Conservation (phyloP, 2,329 filamentous ascomycete genomes). For the Colletotrichum sp. region DNA sequence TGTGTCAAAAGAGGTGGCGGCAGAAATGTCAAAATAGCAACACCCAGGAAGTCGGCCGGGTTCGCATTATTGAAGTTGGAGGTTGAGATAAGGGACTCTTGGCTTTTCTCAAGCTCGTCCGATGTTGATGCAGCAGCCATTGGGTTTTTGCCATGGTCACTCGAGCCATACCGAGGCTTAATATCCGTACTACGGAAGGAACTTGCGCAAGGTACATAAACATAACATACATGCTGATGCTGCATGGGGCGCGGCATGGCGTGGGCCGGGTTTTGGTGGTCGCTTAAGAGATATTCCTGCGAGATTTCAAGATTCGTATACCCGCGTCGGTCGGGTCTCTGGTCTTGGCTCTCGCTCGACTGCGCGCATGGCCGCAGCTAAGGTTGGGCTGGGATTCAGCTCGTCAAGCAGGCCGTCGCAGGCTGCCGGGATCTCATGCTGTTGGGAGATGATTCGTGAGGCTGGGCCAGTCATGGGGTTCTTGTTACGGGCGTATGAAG, state of each 20-base stretch:
- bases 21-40: not conserved
- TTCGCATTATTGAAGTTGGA: not conserved
- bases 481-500: constrained; percentile 9
- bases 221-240: too few species aligned
- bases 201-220: too few species aligned
- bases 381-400: not conserved
- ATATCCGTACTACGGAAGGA: not conserved
- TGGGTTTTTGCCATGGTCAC: not conserved
- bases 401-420: not conserved
- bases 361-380: not conserved
- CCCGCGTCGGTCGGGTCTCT: not conserved
- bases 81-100: not conserved
- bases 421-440: not conserved
- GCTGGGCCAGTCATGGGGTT: not conserved
- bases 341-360: not conserved
- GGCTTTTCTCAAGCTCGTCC: constrained; percentile 8
- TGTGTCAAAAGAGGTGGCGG: not conserved
- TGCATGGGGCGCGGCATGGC: not conserved
- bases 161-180: not conserved
- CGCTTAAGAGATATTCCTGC: not conserved
- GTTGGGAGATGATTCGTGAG: not conserved
- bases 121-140: not conserved
- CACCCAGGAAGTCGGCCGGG: not conserved
- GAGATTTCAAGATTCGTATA: not conserved
- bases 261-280: not conserved